A percentile compares a stretch with the other conserved stretches of the same genome.
phyloP scores from a whole-genome alignment of 2,329 filamentous ascomycete genomes.

The Nemania diffusa region DNA sequence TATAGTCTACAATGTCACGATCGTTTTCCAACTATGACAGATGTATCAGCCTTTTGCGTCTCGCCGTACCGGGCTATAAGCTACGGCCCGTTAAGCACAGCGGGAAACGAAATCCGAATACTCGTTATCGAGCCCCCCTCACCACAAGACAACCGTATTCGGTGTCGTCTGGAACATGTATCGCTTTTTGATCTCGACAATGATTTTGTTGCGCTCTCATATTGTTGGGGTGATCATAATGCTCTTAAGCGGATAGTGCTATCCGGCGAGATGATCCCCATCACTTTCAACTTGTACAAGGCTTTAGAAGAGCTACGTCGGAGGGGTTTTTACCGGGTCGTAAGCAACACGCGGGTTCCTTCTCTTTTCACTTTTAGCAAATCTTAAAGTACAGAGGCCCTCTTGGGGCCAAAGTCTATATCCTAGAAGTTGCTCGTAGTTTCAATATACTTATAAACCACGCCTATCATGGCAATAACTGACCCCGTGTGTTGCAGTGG shows the following conservation, averaged over 20 bases:
- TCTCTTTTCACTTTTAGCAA: neutral
- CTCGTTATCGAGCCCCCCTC: slow-evolving; percentile 29
- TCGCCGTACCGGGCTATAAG: slow-evolving; percentile 27
- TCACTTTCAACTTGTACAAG: slow-evolving; percentile 32
- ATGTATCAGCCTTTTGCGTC: slow-evolving; percentile 20
- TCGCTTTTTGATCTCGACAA: slow-evolving; percentile 26
- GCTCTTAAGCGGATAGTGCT: slow-evolving; percentile 26
- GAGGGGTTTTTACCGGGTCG: slow-evolving; percentile 26
- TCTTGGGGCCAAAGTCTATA: neutral
- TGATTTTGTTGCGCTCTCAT: slow-evolving; percentile 35
- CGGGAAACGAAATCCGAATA: slow-evolving; percentile 31
- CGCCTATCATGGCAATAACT: neutral
- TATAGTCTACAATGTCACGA: neutral
- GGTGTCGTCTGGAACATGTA: slow-evolving; percentile 25
- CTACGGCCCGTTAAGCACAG: slow-evolving; percentile 24
- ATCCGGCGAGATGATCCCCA: slow-evolving; percentile 19
- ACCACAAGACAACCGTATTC: slow-evolving; percentile 16
- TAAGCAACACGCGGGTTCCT: neutral
- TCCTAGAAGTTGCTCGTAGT: neutral
- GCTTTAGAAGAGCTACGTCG: slow-evolving; percentile 29
- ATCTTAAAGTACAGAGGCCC: neutral
- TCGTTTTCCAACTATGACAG: slow-evolving; percentile 20
- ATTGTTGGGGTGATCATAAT: slow-evolving; percentile 31
- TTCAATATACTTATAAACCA: neutral
- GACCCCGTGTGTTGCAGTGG: slow-evolving; percentile 11